Percentiles rank a stretch among this genome's conserved stretches.
phyloP scores from a whole-genome alignment of 495 filamentous ascomycete genomes.

The Xeromyces bisporus region DNA sequence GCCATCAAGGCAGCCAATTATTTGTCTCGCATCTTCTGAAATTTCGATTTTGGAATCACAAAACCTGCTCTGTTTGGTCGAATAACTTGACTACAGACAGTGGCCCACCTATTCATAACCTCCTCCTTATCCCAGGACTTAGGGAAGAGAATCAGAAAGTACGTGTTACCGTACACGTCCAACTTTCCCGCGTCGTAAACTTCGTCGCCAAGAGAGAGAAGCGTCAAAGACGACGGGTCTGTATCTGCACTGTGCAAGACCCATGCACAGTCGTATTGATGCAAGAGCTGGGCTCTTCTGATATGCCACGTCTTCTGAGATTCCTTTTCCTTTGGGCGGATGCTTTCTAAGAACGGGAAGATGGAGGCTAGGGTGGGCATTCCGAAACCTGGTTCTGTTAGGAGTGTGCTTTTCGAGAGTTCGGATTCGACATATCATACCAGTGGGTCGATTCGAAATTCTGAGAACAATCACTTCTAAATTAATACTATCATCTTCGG shows the following conservation, averaged over 20 bases:
- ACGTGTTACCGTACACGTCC: too few species aligned
- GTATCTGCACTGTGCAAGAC: background rate
- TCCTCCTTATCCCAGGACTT: too few species aligned
- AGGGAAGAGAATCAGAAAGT: too few species aligned
- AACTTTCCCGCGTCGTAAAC: too few species aligned
- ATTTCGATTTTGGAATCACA: too few species aligned
- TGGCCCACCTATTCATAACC: too few species aligned
- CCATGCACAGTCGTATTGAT: conserved; percentile 1
- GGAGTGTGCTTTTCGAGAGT: background rate
- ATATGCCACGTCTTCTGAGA: conserved; percentile 1
- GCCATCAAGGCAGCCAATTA: too few species aligned
- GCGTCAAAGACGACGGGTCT: too few species aligned
- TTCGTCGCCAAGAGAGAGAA: too few species aligned
- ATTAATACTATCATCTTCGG: background rate
- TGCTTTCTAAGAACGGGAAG: conserved; percentile 5
- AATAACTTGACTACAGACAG: too few species aligned
- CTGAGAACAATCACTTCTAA: conserved; percentile 4
- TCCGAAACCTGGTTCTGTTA: conserved; percentile 3
- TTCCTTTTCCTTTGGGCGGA: conserved; percentile 2
- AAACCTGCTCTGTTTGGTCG: too few species aligned
- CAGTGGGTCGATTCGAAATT: conserved; percentile 1
- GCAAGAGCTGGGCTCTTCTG: conserved; percentile 1
- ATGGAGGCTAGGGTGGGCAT: conserved; percentile 4
- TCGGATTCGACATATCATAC: background rate
- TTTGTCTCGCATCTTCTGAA: too few species aligned